These are phyloP conservation scores for Claviceps paspali DNA, from an alignment of 2,329 filamentous ascomycete genomes.

Conservation along the genomic window DNA sequence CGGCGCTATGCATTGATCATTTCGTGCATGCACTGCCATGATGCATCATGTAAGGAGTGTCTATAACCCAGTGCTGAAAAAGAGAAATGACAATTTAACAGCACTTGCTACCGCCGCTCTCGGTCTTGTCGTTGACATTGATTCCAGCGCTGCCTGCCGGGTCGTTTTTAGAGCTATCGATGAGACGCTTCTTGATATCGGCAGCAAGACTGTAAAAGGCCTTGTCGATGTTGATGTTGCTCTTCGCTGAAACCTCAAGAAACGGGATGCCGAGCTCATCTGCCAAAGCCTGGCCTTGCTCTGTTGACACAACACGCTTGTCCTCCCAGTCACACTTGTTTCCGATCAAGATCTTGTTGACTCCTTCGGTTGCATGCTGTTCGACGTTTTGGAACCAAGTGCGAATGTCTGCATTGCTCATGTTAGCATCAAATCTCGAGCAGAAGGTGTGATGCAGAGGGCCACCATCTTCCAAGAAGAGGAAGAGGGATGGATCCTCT, in stretches of 20 bases:
- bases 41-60: neutral
- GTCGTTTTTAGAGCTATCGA: slow-evolving; percentile 76
- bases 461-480: neutral
- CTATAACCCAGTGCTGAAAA: neutral
- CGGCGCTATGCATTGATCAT: too few relatives aligned
- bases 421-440: neutral
- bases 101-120: slow-evolving; percentile 51
- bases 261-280: slow-evolving; percentile 96
- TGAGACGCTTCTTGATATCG: slow-evolving; percentile 97
- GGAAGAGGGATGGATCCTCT: too few relatives aligned
- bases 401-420: slow-evolving; percentile 59
- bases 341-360: slow-evolving; percentile 98
- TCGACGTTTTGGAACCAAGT: slow-evolving; percentile 99
- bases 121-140: slow-evolving; percentile 50
- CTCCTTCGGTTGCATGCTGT: slow-evolving; percentile 93
- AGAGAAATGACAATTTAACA: slow-evolving; percentile 1
- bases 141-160: slow-evolving; percentile 43
- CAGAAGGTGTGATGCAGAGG: neutral
- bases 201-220: slow-evolving; percentile 90
- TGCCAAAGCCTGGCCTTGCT: slow-evolving; percentile 83
- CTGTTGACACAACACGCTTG: slow-evolving; percentile 85
- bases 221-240: slow-evolving; percentile 99
- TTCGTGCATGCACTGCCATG: neutral
- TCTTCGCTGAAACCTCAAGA: slow-evolving; percentile 96
- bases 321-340: slow-evolving; percentile 99